Evolutionary conservation across 2,329 filamentous ascomycete species (phyloP), one percentile per base, ranked within the genome.

Genomic region (Pseudogymnoascus sp.): DNA sequence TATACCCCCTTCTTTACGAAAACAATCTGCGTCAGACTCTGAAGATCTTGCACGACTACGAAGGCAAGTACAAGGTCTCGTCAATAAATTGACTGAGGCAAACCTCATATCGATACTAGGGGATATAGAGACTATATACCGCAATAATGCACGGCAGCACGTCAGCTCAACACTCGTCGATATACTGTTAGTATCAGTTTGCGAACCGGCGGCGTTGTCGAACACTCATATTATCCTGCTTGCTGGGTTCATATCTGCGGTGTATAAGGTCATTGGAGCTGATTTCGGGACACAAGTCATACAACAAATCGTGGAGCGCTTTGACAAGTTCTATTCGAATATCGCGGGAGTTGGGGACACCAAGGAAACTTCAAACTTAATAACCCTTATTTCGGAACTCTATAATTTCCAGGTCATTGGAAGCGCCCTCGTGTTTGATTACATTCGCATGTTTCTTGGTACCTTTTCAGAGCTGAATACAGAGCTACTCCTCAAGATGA

Each of bases 381-480:
- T 96, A 31, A 89, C 90, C 1, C 83, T 97, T 31, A 78, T 97
- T 12, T 86, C 93, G 0, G 87, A 96, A 71, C 80, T 97, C 40
- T 99, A 97, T 77, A 93, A 91, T 60, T 96, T 99, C 72, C 90
- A 96, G 70, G 86, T 97, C 21, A 82, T 97, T 51, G 87, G 89
- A 42, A 88, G 88, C 70, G 88, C 86, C 61, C 81, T 99, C 29
- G 81, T 97, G 26, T 97, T 96, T 71, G 95, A 97, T 74, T 95
- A 96, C 71, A 86, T 97, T 72, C 87, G 90, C 31, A 79, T 90
- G 45, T 87, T 96, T 61, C 78, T 97, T 12, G 76, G 79, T 10
- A 83, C 87, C 29, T 83, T 97, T 1, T 90, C 87, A 0, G 93
- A 97, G 73, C 78, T 89, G 39, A 96, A 96, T 73, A 93, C 93